Evolutionary conservation across 2,329 filamentous ascomycete genomes (phyloP), one percentile per base, ranked within the genome.

Genomic region (Diaporthe helianthi): DNA sequence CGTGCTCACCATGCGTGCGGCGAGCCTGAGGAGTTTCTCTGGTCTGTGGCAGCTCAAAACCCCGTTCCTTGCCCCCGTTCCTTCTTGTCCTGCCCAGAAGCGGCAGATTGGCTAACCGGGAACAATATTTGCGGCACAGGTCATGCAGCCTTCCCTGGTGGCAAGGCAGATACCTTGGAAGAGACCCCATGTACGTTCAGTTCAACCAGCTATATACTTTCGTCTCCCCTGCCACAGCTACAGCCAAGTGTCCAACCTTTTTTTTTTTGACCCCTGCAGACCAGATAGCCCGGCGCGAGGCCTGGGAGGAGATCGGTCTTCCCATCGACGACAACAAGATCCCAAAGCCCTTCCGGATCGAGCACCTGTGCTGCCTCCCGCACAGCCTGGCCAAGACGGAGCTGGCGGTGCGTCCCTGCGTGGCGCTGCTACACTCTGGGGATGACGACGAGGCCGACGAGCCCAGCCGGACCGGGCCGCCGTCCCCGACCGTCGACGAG

Each of bases 271-370:
- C 6, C 52, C 83, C 1, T 81, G 12, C 84, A 80, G 93, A 93
- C 79, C 87, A 94, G 76, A 97, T 94, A 64, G 94, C 95, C 10
- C 89, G 95, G 26, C 89, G 95, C 72, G 95, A 98, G 83, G 94
- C 95, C 1, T 92, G 87, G 78, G 95, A 98, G 79, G 95, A 98
- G 79, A 97, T 98, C 73, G 95, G 95, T 1, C 88, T 98, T 3
- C 93, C 95, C 1, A 85, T 90, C 76, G 85, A 89, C 74, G 89
- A 94, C 76, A 75, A 78, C 69, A 87, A 87, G 70, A 85, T 97
- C 36, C 93, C 93, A 1, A 82, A 84, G 15, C 93, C 93, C 1
- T 98, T 97, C 81, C 85, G 86, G 67, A 90, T 98, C 73, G 94
- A 98, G 80, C 91, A 96, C 76, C 88, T 98, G 52, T 97, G 94